These are phyloP conservation scores for Micractinium sp. DNA, from an alignment of 139 green algal genomes.

Conservation along the genomic window DNA sequence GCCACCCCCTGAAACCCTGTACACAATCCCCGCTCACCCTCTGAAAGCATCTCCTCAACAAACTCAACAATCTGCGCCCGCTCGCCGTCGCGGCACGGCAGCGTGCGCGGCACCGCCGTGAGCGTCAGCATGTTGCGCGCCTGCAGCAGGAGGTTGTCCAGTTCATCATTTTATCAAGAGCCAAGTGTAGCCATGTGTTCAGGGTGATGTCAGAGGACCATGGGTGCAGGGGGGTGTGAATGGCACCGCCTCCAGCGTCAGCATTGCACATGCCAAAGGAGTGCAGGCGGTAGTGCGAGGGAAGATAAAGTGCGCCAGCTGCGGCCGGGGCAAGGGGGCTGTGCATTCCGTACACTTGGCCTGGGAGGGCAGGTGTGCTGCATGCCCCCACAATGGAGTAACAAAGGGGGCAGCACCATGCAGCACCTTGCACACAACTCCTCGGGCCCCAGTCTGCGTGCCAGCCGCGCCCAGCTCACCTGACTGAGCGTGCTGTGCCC, in stretches of 20 bases:
- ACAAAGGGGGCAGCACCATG: background rate
- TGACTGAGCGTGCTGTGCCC: background rate
- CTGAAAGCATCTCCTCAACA: conserved; percentile 61
- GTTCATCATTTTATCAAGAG: no score
- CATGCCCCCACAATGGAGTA: background rate
- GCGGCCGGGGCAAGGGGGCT: background rate
- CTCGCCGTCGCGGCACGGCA: conserved; percentile 90
- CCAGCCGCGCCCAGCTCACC: background rate
- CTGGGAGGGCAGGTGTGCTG: background rate
- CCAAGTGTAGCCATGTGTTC: no score
- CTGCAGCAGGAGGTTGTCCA: conserved; percentile 28
- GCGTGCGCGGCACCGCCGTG: conserved; percentile 51
- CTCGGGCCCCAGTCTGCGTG: no score
- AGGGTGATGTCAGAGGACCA: no score
- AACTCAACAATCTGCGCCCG: conserved; percentile 68
- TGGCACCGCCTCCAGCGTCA: no score
- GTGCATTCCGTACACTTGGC: no score
- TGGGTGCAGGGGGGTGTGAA: no score
- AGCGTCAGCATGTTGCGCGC: conserved; percentile 68
- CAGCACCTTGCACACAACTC: background rate
- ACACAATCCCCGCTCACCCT: conserved; percentile 37
- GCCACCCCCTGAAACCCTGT: no score
- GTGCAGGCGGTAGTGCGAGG: no score
- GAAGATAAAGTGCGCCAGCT: background rate
- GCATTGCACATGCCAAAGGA: no score